Base-by-base conservation (phyloP, 306 rosid genomes). In the Pterocarpus santalinus region DNA sequence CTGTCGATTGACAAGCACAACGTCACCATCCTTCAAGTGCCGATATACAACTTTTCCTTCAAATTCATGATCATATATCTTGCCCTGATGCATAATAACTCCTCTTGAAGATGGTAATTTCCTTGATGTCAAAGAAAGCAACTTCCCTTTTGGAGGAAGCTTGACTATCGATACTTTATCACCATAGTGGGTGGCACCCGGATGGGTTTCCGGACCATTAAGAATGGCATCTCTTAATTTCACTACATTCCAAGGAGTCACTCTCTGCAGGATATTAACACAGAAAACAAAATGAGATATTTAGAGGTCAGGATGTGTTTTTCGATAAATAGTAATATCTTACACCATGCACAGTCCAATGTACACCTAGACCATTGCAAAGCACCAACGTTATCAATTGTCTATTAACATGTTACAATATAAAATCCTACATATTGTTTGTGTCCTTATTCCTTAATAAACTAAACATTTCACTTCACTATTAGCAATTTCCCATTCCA, bases 1-100 rank as follows among this genome's bases (percentile, higher is more conserved):
- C 97, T 95, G 99, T 86, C 99, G 83, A 81, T 95, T 95, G 66
- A 95, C 99, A 75, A 93, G 97, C 70, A 95, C 99, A 73, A 95
- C 67, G 53, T 95, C 99, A 67, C 99, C 99, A 89, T 95, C 99
- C 80, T 80, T 82, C 91, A 95, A 84, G 90, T 95, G 99, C 41
- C 99, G 97, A 82, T 82, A 85, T 46, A 95, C 99, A 74, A 89
- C 63, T 87, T 95, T 95, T 57, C 97, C 92, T 91, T 93, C 99
- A 78, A 87, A 81, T 56, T 89, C 97, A 81, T 84, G 76, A 72
- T 91, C 95, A 66, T 43, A 80, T 39, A 79, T 85, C 81, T 85
- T 87, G 52, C 94, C 97, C 44, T 90, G 80, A 70, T 90, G 94
- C 28, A 84, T 60, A 38, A 87, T 86, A 82, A 85, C 93, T 67